Base-by-base conservation (phyloP, 139 green algal genomes). In the Chlorella sp. region DNA sequence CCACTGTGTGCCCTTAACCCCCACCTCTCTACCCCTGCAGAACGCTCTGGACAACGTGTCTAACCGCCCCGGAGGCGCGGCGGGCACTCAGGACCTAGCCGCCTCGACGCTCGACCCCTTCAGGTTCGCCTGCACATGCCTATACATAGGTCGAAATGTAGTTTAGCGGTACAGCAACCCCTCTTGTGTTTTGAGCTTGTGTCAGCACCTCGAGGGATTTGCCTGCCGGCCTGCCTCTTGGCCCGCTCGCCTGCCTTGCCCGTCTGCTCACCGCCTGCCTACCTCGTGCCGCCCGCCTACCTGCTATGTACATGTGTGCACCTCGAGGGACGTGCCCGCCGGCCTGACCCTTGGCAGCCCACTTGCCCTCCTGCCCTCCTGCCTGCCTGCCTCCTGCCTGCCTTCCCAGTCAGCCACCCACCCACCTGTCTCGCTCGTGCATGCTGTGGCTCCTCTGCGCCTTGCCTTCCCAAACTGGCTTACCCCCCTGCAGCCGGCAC, bases 1-100 rank as follows among this genome's bases (percentile, higher is more conserved):
- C 57, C 21, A 14, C 36, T 37, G 19, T 16, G 12, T 57, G 11
- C 36, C 19, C 77, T 57, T 60, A 34, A 30, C 77, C 19, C 14
- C 73, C 39, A 0, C 39, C 15, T 71, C 0, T 40, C 39, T 28
- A 1, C 37, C 15, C 19, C 22, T 34, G 40, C 87, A 93, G 82
- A 93, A 93, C 34, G 92, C 92, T 22, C 69, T 92, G 36, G 83
- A 93, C 34, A 93, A 94, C 34, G 88, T 94, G 39, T 75, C 48
- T 18, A 86, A 90, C 28, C 83, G 81, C n/a, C 86, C 90, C 26
- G 92, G 88, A n/a, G 87, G 77, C 9, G 68, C 83, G 15, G 64
- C 57, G n/a, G 83, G 75, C 16, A 71, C 80, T 15, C 40, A 75
- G 60, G 60, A 48, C 61, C 53, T 15, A 34, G 22, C 32, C 39